These are phyloP conservation scores for Carex parvula DNA, from an alignment of 176 grass and related monocot species.

Conservation along the genomic window DNA sequence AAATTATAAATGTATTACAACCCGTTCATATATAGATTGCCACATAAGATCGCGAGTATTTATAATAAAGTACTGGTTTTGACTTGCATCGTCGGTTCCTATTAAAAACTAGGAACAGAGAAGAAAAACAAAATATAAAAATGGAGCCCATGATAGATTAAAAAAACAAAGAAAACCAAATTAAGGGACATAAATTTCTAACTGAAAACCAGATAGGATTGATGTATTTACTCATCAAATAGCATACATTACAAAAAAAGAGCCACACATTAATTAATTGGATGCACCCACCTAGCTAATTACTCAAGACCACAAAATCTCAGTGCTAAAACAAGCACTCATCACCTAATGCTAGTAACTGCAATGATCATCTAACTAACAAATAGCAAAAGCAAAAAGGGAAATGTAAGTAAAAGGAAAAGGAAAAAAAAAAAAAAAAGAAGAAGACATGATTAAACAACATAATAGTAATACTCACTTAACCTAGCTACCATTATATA, in stretches of 20 bases:
- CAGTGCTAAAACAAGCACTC: conserved; percentile 15
- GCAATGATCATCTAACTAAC: neutral
- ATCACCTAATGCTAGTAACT: neutral
- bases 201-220: neutral
- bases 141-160: neutral
- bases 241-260: conserved; percentile 15
- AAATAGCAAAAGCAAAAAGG: neutral
- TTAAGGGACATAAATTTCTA: neutral
- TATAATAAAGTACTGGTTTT: neutral
- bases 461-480: neutral
- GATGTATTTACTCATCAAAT: conserved; percentile 9
- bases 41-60: neutral
- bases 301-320: conserved; percentile 21
- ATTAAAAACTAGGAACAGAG: neutral
- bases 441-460: neutral
- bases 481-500: conserved; percentile 18
- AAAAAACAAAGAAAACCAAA: neutral
- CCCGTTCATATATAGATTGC: neutral
- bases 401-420: neutral
- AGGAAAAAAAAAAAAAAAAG: neutral
- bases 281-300: neutral
- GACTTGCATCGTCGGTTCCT: neutral
- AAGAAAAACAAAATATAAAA: neutral
- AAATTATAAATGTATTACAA: neutral
- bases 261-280: neutral